A percentile compares a stretch with the other conserved stretches of the same genome.
These are phyloP conservation scores for Echria macrotheca DNA, from an alignment of 495 filamentous ascomycete species.

Conservation along the genomic window DNA sequence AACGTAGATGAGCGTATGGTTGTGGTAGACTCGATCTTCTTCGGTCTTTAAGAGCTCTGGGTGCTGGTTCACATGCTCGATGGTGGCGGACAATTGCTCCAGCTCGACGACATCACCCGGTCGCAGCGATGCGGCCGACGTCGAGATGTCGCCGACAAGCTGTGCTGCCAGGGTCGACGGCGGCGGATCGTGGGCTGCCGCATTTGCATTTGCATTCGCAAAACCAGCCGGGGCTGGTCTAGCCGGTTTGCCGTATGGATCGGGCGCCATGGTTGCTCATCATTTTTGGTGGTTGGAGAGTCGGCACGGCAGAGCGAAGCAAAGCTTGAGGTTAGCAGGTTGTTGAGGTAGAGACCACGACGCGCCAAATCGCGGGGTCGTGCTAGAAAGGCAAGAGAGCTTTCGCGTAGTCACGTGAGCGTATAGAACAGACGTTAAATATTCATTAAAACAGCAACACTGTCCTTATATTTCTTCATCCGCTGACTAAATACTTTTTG, in stretches of 20 bases:
- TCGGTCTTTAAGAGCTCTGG: conserved; percentile 37
- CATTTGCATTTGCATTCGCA: background rate
- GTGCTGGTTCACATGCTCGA: conserved; percentile 39
- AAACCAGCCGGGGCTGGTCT: conserved; percentile 12
- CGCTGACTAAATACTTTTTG: no score
- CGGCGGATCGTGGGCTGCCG: conserved; percentile 44
- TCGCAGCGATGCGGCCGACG: conserved; percentile 31
- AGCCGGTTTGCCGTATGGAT: conserved; percentile 14
- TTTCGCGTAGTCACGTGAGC: conserved; percentile 9
- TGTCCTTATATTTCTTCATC: no score
- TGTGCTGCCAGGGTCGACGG: conserved; percentile 67
- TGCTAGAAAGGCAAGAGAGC: background rate
- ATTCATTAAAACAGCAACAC: no score
- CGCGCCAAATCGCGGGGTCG: conserved; percentile 3
- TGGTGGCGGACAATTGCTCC: conserved; percentile 33
- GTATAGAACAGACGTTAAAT: no score
- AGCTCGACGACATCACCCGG: conserved; percentile 41
- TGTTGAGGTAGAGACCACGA: background rate
- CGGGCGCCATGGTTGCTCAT: conserved; percentile 18
- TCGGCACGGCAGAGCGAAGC: background rate
- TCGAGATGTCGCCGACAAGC: conserved; percentile 52
- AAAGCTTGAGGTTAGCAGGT: background rate
- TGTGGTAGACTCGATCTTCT: conserved; percentile 64
- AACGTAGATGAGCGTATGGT: conserved; percentile 77
- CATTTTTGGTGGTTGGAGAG: conserved; percentile 14